phyloP scores from a whole-genome alignment of 495 filamentous ascomycete genomes.

The Coniosporium apollinis region DNA sequence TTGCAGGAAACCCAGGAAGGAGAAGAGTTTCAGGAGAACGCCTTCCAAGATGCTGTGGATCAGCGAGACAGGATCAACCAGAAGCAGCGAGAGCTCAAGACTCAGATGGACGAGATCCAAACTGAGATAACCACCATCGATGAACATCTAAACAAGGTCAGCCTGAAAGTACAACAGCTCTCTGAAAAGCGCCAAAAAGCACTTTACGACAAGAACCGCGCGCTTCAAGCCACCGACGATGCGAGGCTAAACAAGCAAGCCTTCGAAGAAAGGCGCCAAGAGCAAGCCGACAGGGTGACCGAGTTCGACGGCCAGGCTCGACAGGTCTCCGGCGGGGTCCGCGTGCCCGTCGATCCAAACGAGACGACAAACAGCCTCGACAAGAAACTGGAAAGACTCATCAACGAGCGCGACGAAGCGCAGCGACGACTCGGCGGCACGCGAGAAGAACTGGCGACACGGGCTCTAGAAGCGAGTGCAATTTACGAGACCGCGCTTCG shows the following conservation, averaged over 20 bases:
- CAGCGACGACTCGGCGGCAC: conserved; percentile 44
- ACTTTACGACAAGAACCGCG: conserved; percentile 49
- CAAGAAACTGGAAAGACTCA: conserved; percentile 42
- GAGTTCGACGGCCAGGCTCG: conserved; percentile 42
- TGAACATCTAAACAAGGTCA: conserved; percentile 35
- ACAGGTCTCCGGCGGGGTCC: conserved; percentile 28
- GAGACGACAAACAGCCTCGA: conserved; percentile 48
- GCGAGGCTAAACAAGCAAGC: conserved; percentile 30
- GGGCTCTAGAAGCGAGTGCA: conserved; percentile 27
- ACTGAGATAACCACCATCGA: conserved; percentile 25
- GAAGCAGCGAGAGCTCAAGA: conserved; percentile 24
- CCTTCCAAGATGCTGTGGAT: conserved; percentile 35
- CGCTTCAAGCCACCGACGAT: conserved; percentile 34
- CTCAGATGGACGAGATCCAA: conserved; percentile 26
- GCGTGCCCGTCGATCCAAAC: conserved; percentile 50
- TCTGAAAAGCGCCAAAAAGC: conserved; percentile 33
- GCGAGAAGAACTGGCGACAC: conserved; percentile 44
- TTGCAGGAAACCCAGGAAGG: conserved; percentile 37
- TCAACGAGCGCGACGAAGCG: conserved; percentile 26
- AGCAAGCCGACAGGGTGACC: conserved; percentile 28
- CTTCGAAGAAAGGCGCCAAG: conserved; percentile 31
- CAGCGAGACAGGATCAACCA: conserved; percentile 34
- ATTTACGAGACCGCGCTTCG: conserved; percentile 31
- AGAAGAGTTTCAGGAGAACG: conserved; percentile 25
- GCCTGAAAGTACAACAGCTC: conserved; percentile 36